These are phyloP conservation scores for Candida tropicalis DNA, from an alignment of 1,139 yeast species.

Conservation along the genomic window DNA sequence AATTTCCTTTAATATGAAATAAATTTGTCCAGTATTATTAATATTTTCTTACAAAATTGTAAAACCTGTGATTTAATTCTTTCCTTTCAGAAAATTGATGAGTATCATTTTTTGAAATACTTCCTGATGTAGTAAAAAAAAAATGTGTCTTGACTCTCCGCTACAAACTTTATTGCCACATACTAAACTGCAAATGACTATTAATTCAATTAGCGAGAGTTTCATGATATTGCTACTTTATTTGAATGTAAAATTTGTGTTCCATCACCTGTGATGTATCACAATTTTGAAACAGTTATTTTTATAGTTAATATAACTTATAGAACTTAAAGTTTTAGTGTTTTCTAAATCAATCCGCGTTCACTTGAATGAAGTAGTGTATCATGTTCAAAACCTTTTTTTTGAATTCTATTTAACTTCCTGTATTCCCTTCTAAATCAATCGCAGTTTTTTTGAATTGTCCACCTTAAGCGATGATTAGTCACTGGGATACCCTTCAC, in stretches of 20 bases:
- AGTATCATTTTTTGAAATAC: background rate
- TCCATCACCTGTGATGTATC: no score
- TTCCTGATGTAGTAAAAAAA: constrained; percentile 1
- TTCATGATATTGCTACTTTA: no score
- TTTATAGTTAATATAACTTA: background rate
- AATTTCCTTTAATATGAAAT: no score
- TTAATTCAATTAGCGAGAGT: no score
- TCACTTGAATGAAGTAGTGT: background rate
- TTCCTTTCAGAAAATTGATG: background rate
- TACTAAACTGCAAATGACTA: no score
- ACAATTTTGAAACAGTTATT: background rate
- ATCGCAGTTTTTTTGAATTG: background rate
- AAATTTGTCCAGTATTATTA: no score
- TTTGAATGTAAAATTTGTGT: no score
- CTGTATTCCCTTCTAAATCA: background rate
- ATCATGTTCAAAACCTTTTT: background rate
- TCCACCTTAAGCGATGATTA: background rate
- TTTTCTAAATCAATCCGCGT: background rate
- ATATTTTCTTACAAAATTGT: background rate
- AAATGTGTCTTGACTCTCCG: no score
- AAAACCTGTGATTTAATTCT: background rate
- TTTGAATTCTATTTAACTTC: background rate
- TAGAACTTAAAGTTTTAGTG: constrained; percentile 1
- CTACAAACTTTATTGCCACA: no score
- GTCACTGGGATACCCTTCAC: constrained; percentile 2